Percentiles rank a stretch among this genome's conserved stretches.
Evolutionary conservation across 345 rosid genomes (phyloP).

Genomic region (Arabidopsis arenosa): DNA sequence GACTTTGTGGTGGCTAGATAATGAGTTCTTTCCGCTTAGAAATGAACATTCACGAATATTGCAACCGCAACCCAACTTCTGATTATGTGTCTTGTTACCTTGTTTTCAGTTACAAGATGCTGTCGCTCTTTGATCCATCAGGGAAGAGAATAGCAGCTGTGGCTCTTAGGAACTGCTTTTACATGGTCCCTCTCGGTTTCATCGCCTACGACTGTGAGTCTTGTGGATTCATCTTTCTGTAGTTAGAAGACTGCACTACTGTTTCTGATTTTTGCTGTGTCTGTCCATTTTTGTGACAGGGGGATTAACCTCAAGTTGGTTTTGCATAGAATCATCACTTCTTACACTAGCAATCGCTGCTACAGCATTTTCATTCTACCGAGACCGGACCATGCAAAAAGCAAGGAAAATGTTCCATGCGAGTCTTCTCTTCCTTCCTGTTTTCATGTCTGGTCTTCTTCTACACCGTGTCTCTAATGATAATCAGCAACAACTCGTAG

Average conservation of each 20-base stretch:
- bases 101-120: slow-evolving; percentile 76
- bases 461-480: slow-evolving; percentile 65
- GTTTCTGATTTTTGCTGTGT: slow-evolving; percentile 7
- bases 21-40: background rate
- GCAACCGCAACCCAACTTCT: background rate
- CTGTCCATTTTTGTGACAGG: slow-evolving; percentile 52
- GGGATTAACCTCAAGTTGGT: slow-evolving; percentile 88
- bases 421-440: slow-evolving; percentile 88
- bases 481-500: slow-evolving; percentile 42
- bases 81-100: background rate
- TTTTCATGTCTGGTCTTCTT: slow-evolving; percentile 84
- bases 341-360: slow-evolving; percentile 80
- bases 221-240: background rate
- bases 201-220: slow-evolving; percentile 89
- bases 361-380: slow-evolving; percentile 80
- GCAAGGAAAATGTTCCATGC: slow-evolving; percentile 87
- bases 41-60: background rate
- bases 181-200: slow-evolving; percentile 84
- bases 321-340: slow-evolving; percentile 72
- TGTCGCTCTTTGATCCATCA: slow-evolving; percentile 86
- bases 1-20: slow-evolving; percentile 3
- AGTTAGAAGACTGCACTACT: background rate
- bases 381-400: slow-evolving; percentile 63
- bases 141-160: slow-evolving; percentile 79
- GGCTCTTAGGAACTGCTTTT: slow-evolving; percentile 88